Conservation (phyloP, 371 early-diverging fungal genomes). For the Haplosporangium sp. region DNA sequence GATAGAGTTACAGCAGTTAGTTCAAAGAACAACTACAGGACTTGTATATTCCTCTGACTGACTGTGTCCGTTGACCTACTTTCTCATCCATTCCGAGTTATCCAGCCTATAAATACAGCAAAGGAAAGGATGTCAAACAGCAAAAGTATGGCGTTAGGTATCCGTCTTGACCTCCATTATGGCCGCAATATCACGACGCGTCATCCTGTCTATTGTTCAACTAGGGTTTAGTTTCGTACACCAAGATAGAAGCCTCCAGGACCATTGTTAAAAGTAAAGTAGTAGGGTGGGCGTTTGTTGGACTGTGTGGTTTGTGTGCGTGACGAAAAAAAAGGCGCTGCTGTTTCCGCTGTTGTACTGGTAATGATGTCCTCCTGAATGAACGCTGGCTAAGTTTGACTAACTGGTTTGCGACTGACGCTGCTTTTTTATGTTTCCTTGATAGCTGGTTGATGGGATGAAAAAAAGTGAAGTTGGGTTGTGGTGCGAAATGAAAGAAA, state of each 20-base stretch:
- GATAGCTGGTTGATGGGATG: too few species aligned
- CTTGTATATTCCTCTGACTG: neutral
- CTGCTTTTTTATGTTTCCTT: neutral
- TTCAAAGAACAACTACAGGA: neutral
- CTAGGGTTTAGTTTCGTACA: constrained; percentile 57
- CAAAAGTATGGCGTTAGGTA: constrained; percentile 1
- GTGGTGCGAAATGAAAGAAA: neutral
- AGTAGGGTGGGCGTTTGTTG: neutral
- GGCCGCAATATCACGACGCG: too few species aligned
- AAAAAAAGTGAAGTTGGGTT: neutral
- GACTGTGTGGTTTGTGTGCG: neutral
- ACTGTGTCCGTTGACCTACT: constrained; percentile 52
- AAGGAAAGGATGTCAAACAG: neutral
- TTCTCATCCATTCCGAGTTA: constrained; percentile 99
- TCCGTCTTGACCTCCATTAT: too few species aligned
- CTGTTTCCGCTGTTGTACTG: neutral
- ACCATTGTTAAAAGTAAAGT: constrained; percentile 61
- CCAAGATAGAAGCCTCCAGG: constrained; percentile 79
- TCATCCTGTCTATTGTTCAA: neutral
- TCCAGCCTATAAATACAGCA: constrained; percentile 75
- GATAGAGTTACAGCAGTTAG: neutral
- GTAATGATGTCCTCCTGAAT: neutral
- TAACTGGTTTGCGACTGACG: neutral
- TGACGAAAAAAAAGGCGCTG: neutral
- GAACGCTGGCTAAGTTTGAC: neutral